Evolutionary conservation across 176 grass and related monocot genomes (phyloP), one percentile per base, ranked within the genome.

Genomic region (Alloteropsis semialata): DNA sequence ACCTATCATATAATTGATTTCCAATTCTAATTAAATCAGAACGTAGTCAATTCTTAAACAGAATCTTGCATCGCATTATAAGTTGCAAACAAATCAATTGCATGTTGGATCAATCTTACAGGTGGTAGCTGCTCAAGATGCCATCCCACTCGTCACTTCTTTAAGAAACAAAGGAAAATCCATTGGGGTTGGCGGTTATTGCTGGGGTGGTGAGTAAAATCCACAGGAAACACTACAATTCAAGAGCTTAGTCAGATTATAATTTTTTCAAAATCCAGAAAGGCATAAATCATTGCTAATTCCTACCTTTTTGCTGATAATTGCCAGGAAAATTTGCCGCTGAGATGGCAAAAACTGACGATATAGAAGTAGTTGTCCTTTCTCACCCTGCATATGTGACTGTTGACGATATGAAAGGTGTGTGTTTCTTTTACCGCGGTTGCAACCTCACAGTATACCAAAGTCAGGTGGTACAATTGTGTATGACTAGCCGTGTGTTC

Each of bases 161-260:
- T 63, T 86, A 61, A 86, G 25, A 33, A 63, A 32, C 12, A 34
- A 63, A 33, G 18, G 27, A 2, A 80, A 86, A 55, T 25, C 13
- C 1, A 0, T 51, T 19, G 66, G 66, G 15, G 33, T 85, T 54
- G 84, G 66, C 17, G 76, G 84, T 17, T 86, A 80, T 8, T 86
- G 84, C 21, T 86, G 76, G 84, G 84, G 84, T 62, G 76, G 76
- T 80, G 18, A 80, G 76, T 80, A 33, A 80, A 64, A 54, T 46
- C 7, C 10, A n/a, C n/a, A n/a, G n/a, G n/a, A n/a, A n/a, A n/a
- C n/a, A n/a, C 5, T 11, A 43, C 38, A 13, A 16, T 16, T 17
- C 8, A 62, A 4, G 39, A 22, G 18, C 18, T 22, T 77, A 22
- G 5, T 8, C 0, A 0, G 1, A 6, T 6, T 9, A 0, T 0